Percentiles rank a stretch among this genome's conserved stretches.
phyloP scores from a whole-genome alignment of 106 monocot genomes.

The Dendrobium huoshanense region DNA sequence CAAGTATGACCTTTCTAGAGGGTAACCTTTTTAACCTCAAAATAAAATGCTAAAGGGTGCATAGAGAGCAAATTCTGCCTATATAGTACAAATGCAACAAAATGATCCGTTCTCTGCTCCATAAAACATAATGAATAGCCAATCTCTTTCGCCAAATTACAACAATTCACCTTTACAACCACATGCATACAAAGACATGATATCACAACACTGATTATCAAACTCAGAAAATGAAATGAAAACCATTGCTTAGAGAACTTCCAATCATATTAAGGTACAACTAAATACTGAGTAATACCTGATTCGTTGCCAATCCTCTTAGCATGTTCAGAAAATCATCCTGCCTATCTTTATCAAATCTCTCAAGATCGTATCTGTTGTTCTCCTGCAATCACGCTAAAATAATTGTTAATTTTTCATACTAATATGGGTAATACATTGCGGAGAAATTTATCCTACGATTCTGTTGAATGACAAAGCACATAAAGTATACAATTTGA shows the following conservation, averaged over 20 bases:
- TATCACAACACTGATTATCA: background rate
- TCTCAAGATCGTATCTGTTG: slow-evolving; percentile 65
- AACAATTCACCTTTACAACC: background rate
- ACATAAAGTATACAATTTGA: background rate
- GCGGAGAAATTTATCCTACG: background rate
- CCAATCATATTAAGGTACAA: background rate
- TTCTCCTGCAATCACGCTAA: slow-evolving; percentile 48
- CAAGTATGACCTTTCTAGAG: background rate
- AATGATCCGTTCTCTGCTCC: background rate
- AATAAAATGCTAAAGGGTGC: background rate
- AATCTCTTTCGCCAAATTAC: background rate
- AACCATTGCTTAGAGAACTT: background rate
- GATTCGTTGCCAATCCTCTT: slow-evolving; percentile 72
- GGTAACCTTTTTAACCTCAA: background rate
- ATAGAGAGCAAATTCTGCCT: background rate
- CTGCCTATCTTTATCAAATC: slow-evolving; percentile 59
- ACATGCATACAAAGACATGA: background rate
- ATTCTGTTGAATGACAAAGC: background rate
- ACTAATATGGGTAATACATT: background rate
- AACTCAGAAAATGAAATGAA: background rate
- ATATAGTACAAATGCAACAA: background rate
- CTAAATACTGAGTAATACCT: slow-evolving; percentile 37
- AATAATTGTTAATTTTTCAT: background rate
- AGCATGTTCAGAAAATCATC: slow-evolving; percentile 73
- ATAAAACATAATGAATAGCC: too few species aligned